Percentiles rank a stretch among this genome's conserved stretches.
Evolutionary conservation across 176 grass and related monocot species (phyloP).

Genomic region (Ensete glaucum): DNA sequence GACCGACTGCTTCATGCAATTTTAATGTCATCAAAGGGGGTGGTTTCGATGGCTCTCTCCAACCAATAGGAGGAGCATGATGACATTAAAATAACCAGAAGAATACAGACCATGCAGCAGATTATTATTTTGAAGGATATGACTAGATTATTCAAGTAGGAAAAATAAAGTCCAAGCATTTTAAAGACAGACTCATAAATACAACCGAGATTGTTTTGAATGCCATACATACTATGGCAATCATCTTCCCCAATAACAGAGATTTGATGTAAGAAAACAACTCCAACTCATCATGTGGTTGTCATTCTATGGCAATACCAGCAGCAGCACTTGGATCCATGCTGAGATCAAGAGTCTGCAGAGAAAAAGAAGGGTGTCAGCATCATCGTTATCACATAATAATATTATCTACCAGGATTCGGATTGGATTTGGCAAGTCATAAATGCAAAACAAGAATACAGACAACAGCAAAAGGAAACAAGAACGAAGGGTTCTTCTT

Average conservation of each 20-base stretch:
- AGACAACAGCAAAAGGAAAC: too few species aligned
- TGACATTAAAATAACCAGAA: too few species aligned
- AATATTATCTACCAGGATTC: not conserved
- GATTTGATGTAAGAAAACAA: not conserved
- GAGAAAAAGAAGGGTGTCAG: conserved; percentile 3
- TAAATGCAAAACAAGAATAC: too few species aligned
- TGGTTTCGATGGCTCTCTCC: too few species aligned
- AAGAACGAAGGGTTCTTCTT: too few species aligned
- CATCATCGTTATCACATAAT: not conserved
- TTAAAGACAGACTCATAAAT: not conserved
- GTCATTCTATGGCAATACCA: conserved; percentile 75
- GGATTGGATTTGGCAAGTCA: too few species aligned
- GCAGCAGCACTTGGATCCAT: conserved; percentile 84
- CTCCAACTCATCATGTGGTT: not conserved
- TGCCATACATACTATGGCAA: not conserved
- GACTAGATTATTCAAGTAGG: not conserved
- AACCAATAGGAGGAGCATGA: too few species aligned
- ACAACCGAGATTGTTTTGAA: not conserved
- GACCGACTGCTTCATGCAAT: too few species aligned
- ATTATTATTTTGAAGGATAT: too few species aligned
- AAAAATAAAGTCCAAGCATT: not conserved
- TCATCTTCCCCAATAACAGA: not conserved
- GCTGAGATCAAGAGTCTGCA: conserved; percentile 57
- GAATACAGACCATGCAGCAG: too few species aligned
- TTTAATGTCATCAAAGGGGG: too few species aligned